Base-by-base conservation (phyloP, 2,329 filamentous ascomycete genomes). In the Fusarium devonianum region DNA sequence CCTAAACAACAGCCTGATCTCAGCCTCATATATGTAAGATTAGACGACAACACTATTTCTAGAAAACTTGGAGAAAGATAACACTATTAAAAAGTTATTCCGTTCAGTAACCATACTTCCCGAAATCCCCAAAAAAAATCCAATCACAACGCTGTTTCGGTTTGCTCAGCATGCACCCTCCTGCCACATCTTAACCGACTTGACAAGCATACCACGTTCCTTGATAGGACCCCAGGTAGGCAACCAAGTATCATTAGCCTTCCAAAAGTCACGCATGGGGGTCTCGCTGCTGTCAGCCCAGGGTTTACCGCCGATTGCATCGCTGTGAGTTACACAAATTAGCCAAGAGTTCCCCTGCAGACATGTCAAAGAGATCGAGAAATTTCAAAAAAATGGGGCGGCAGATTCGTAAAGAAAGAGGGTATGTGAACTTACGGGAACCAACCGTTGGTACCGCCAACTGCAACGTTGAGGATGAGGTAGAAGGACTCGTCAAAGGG, bases 401-500 rank as follows among this genome's bases (percentile, higher is more conserved):
- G n/a, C n/a, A 32, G 29, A 41, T 46, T 19, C 19, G 10, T 35
- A 7, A 19, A 16, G 8, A 6, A 18, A 25, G 17, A 19, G 34
- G 29, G 7, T 11, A 35, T 12, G 9, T 12, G 23, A 3, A 63
- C 70, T 64, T 61, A 73, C 66, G 62, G 61, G 60, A 79, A 80
- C 68, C 73, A 80, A 21, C 76, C 76, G 43, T 77, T 78, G 7
- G 66, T 75, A 28, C 69, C 67, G 2, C 78, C 78, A 29, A 80
- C 76, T 1, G 77, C 78, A 5, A 80, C 76, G 59, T 79, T 78
- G 30, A 80, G 63, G 33, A 80, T 75, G 13, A 81, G 68, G 39
- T 75, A 79, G 57, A 81, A 80, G 2, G 71, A 64, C 49, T 79
- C 70, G 57, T 80, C 78, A 56, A 81, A 81, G 0, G 78, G 78